These are phyloP conservation scores for Strobilomyces echinocephalus DNA, from an alignment of 768 basidiomycete species.

Conservation along the genomic window DNA sequence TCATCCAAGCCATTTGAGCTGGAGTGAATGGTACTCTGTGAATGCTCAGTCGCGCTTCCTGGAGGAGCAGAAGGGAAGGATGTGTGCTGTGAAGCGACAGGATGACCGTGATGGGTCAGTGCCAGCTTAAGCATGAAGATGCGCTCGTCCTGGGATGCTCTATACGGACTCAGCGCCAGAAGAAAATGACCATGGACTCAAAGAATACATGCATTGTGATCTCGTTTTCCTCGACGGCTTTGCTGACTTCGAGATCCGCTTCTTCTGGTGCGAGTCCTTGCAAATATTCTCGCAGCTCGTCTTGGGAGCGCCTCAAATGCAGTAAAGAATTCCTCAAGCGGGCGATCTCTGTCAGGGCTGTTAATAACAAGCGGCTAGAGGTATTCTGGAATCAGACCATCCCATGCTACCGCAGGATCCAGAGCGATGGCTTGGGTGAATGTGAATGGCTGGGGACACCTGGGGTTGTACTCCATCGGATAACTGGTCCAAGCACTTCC, in stretches of 20 bases:
- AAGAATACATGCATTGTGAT: constrained; percentile 55
- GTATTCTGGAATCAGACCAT: constrained; percentile 44
- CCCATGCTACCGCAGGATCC: constrained; percentile 62
- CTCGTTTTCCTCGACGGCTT: constrained; percentile 68
- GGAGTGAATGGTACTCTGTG: constrained; percentile 3
- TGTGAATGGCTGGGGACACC: constrained; percentile 72
- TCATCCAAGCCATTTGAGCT: constrained; percentile 17
- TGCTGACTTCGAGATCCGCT: constrained; percentile 52
- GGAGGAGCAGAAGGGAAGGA: background rate
- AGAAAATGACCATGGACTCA: constrained; percentile 7
- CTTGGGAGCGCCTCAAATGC: constrained; percentile 61
- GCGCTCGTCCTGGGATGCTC: constrained; percentile 76
- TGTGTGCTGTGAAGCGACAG: constrained; percentile 22
- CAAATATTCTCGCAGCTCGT: constrained; percentile 46
- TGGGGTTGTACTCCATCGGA: constrained; percentile 61
- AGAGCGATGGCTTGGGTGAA: constrained; percentile 57
- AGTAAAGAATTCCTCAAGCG: constrained; percentile 68
- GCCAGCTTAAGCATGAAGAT: constrained; percentile 65
- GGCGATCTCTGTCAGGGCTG: constrained; percentile 53
- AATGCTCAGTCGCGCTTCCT: background rate
- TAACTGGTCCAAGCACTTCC: background rate
- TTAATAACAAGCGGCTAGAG: constrained; percentile 1
- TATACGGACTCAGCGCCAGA: constrained; percentile 29
- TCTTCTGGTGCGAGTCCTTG: constrained; percentile 30
- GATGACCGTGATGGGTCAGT: constrained; percentile 56